Percentiles rank a stretch among this genome's conserved stretches.
Conservation (phyloP, 148 eudicot genomes). For the Vaccinium darrowii region DNA sequence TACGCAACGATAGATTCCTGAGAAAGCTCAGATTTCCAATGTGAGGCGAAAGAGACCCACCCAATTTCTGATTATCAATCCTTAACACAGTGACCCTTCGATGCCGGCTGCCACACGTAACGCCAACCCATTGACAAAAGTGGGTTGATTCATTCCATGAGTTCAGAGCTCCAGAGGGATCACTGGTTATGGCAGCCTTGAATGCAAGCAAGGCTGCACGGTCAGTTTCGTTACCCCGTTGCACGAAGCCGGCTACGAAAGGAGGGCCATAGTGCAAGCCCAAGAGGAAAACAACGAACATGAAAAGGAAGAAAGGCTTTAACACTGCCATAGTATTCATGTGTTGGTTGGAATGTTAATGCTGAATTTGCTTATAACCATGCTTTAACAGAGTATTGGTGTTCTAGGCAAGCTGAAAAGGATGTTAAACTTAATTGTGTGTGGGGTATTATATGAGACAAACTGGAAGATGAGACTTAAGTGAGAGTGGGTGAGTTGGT, state of each 20-base stretch:
- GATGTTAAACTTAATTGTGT: too few relatives aligned
- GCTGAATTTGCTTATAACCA: not conserved
- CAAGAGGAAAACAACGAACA: not conserved
- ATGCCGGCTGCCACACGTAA: not conserved
- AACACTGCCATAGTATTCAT: not conserved
- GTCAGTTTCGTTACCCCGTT: not conserved
- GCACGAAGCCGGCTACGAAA: not conserved
- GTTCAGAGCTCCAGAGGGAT: not conserved
- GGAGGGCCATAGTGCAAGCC: not conserved
- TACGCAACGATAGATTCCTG: not conserved
- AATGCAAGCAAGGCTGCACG: not conserved
- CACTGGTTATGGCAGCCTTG: not conserved
- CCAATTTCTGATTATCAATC: not conserved
- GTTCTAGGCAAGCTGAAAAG: too few relatives aligned
- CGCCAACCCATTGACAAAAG: not conserved
- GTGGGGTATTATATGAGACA: too few relatives aligned
- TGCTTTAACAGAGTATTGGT: not conserved
- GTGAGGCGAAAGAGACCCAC: not conserved
- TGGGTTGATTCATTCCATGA: not conserved
- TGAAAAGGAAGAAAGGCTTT: not conserved
- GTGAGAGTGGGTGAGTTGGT: too few relatives aligned
- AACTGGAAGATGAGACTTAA: too few relatives aligned
- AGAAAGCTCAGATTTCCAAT: not conserved
- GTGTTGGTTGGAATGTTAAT: not conserved
- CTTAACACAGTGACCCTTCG: not conserved